These are phyloP conservation scores for Epichloe coenophiala DNA, from an alignment of 2,329 filamentous ascomycete species.

Conservation along the genomic window DNA sequence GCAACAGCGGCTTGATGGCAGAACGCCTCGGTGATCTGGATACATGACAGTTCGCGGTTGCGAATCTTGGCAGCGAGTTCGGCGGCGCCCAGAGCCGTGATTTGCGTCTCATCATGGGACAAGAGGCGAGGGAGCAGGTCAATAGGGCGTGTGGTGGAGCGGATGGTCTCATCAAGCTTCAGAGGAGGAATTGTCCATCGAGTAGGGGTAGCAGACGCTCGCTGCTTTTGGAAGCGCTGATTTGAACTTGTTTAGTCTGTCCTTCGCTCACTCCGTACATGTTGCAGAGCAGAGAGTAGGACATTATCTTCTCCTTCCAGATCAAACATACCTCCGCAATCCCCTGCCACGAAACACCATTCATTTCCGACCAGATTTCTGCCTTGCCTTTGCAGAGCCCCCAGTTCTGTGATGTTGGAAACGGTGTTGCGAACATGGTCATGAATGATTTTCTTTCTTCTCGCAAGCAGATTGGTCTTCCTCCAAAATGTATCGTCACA, in stretches of 20 bases:
- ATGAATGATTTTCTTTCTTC: not conserved
- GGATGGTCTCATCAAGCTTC: conserved; percentile 5
- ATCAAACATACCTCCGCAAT: conserved; percentile 5
- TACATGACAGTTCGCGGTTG: conserved; percentile 9
- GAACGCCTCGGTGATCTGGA: conserved; percentile 14
- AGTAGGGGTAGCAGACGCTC: conserved; percentile 5
- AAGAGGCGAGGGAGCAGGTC: conserved; percentile 6
- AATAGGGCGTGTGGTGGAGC: conserved; percentile 5
- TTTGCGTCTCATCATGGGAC: conserved; percentile 10
- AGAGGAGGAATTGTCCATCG: conserved; percentile 6
- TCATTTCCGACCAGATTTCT: not conserved
- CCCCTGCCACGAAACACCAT: conserved; percentile 3
- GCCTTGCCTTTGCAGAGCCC: not conserved
- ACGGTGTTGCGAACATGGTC: not conserved
- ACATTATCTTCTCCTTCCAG: no score
- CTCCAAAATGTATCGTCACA: not conserved
- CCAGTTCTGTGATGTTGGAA: not conserved
- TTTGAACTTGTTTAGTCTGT: not conserved
- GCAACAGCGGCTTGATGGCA: conserved; percentile 16
- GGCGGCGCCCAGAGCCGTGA: conserved; percentile 9
- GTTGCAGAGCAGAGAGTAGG: no score
- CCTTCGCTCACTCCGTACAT: no score
- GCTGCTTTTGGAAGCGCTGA: conserved; percentile 4
- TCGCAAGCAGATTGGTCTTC: no score
- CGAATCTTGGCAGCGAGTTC: conserved; percentile 9